Base-by-base conservation (phyloP, 805 yeast species). In the Metschnikowia drakensbergensis region DNA sequence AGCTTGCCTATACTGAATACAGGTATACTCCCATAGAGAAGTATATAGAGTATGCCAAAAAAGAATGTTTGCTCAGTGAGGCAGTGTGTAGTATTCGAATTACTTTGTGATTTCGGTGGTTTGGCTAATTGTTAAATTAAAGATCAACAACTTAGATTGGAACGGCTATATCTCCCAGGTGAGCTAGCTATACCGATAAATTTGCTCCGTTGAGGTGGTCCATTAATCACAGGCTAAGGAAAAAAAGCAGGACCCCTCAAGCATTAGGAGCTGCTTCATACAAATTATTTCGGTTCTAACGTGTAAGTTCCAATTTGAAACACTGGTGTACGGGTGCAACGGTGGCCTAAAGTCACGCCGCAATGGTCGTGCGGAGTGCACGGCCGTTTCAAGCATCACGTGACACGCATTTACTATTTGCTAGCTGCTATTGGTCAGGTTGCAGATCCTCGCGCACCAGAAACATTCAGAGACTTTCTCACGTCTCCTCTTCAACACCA, bases 371-470 rank as follows among this genome's bases (percentile, higher is more conserved):
- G 35, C 23, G 10, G n/a, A 2, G n/a, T 23, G 28, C 43, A 31
- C n/a, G n/a, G 8, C 17, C 4, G 13, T 9, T 22, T 4, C 4
- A 6, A 6, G 8, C 23, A 7, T 26, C 45, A 33, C 37, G 45
- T 38, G 45, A 34, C 8, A 29, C 42, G 23, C 42, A 22, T 33
- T 42, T 42, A 22, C 45, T 42, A 44, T 39, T 42, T 44, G 51
- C 5, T 37, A 32, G 30, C 35, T 34, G 13, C 27, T 42, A 52
- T 52, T 52, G 55, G 55, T 46, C 46, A 45, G 43, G 30, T 27
- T 1, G 22, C 3, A 32, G 29, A 26, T 26, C 32, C 45, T 32
- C 45, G 31, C 37, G 45, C 45, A 34, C 45, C 34, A 26, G 32
- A 33, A 37, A 26, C 41, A 27, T 29, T 37, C 26, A 23, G 25